Evolutionary conservation across 2,329 filamentous ascomycete genomes (phyloP), one percentile per base, ranked within the genome.

Genomic region (Parasarocladium wereldwijsianum): DNA sequence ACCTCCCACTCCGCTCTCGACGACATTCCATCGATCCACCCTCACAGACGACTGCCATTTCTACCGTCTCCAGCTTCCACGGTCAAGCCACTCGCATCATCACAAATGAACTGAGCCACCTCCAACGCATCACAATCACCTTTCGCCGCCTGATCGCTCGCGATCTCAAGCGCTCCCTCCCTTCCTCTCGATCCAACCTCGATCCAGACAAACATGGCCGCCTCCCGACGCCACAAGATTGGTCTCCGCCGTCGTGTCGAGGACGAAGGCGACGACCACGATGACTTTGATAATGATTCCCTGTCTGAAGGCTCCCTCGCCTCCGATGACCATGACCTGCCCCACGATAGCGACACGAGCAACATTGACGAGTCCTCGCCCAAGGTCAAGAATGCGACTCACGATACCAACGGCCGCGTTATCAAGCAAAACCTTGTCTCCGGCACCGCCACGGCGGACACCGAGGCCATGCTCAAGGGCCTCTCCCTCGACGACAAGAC

Each of bases 221-320:
- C 50, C 35, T 50, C 65, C 45, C 66, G 70, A 47, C 69, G 72
- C 52, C 75, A 67, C 56, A 76, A 73, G 54, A 67, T 78, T 51
- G 71, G 72, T 48, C 70, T 70, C 42, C 70, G 76, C 45, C 72
- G 76, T 49, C 70, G 75, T 42, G 64, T 73, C 40, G 73, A 75
- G 51, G 75, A 81, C 44, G 76, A 81, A 48, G 75, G 66, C 41
- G 58, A 53, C 30, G 67, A 70, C 35, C 55, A 58, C 31, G 54
- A 64, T 34, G 71, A 76, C 28, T 49, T 68, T 22, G 71, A 76
- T 40, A 72, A 78, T 41, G 73, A 78, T 47, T 78, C 73, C 30
- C 50, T 73, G 40, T 74, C 66, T 38, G 74, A 78, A 35, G 72
- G 67, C 39, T 77, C 74, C 34, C 53, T 70, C 40, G 57, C 58